A percentile compares a stretch with the other conserved stretches of the same genome.
Evolutionary conservation across 805 yeast species (phyloP).

Genomic region (Deakozyma indianensis): DNA sequence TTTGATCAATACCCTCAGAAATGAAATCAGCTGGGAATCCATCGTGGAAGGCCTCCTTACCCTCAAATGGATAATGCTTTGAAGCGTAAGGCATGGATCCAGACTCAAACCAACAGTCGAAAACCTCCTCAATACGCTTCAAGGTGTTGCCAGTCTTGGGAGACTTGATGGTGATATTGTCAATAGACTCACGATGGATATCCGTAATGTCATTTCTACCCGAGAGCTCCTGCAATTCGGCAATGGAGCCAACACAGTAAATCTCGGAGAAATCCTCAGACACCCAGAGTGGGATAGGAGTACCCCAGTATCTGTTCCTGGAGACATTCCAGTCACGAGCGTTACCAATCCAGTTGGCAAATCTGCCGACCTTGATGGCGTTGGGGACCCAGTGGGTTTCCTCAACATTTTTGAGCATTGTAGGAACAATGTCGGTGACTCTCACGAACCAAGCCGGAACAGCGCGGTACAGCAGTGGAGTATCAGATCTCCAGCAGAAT

Average conservation of each 20-base stretch:
- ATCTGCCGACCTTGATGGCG: slow-evolving; percentile 83
- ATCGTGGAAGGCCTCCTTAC: slow-evolving; percentile 48
- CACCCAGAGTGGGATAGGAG: slow-evolving; percentile 97
- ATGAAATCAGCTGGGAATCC: slow-evolving; percentile 96
- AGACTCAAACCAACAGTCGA: slow-evolving; percentile 99
- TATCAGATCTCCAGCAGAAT: slow-evolving; percentile 99
- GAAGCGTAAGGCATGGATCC: slow-evolving; percentile 99
- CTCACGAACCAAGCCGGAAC: slow-evolving; percentile 99
- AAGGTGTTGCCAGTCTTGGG: slow-evolving; percentile 74
- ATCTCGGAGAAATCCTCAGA: slow-evolving; percentile 86
- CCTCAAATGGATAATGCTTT: slow-evolving; percentile 92
- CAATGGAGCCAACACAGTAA: slow-evolving; percentile 84
- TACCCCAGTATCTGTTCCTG: slow-evolving; percentile 99
- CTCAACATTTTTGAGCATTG: slow-evolving; percentile 75
- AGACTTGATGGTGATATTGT: slow-evolving; percentile 86
- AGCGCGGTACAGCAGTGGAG: slow-evolving; percentile 89
- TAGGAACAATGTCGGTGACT: slow-evolving; percentile 73
- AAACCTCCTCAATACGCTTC: slow-evolving; percentile 90
- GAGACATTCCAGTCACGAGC: slow-evolving; percentile 99
- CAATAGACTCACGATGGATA: slow-evolving; percentile 87
- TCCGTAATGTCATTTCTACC: slow-evolving; percentile 76
- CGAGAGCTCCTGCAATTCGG: slow-evolving; percentile 70
- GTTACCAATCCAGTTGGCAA: slow-evolving; percentile 94
- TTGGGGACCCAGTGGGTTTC: slow-evolving; percentile 91
- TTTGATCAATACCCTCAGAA: slow-evolving; percentile 97